Conservation (phyloP, 2,329 filamentous ascomycete genomes). For the Epichloe amarillans region DNA sequence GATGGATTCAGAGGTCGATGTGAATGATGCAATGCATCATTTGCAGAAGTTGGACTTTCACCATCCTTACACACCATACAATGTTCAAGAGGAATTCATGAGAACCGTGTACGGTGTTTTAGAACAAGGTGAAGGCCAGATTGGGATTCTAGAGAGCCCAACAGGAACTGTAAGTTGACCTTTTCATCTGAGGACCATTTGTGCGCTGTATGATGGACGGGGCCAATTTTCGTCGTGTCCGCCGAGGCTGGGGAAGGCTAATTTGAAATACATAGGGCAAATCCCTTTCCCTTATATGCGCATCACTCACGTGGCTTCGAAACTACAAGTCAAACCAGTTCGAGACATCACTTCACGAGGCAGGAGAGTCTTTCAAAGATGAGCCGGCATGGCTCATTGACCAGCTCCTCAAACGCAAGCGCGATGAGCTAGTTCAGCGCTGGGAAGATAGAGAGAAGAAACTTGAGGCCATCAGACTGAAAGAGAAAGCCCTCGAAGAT, state of each 20-base stretch:
- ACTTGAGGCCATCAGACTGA: constrained; percentile 50
- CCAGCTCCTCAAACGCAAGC: constrained; percentile 56
- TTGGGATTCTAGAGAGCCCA: constrained; percentile 87
- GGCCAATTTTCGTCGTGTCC: background rate
- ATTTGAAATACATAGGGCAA: constrained; percentile 48
- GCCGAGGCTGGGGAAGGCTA: background rate
- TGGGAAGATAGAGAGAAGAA: constrained; percentile 65
- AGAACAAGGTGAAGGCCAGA: constrained; percentile 53
- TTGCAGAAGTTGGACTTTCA: constrained; percentile 50
- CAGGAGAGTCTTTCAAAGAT: constrained; percentile 36
- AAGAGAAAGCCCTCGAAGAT: constrained; percentile 43
- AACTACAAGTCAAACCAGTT: constrained; percentile 54
- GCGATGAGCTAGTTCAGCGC: constrained; percentile 49
- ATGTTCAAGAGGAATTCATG: constrained; percentile 85
- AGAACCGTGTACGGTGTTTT: constrained; percentile 65
- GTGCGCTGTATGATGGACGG: background rate
- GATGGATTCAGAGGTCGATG: constrained; percentile 5
- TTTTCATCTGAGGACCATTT: no score
- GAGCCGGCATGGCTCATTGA: constrained; percentile 80
- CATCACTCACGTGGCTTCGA: constrained; percentile 80
- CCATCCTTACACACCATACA: constrained; percentile 78
- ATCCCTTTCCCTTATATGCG: constrained; percentile 82
- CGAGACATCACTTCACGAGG: constrained; percentile 36
- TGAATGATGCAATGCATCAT: constrained; percentile 9
- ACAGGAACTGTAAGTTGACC: constrained; percentile 51